These are phyloP conservation scores for Kwoniella botswanensis DNA, from an alignment of 768 basidiomycete species.

Conservation along the genomic window DNA sequence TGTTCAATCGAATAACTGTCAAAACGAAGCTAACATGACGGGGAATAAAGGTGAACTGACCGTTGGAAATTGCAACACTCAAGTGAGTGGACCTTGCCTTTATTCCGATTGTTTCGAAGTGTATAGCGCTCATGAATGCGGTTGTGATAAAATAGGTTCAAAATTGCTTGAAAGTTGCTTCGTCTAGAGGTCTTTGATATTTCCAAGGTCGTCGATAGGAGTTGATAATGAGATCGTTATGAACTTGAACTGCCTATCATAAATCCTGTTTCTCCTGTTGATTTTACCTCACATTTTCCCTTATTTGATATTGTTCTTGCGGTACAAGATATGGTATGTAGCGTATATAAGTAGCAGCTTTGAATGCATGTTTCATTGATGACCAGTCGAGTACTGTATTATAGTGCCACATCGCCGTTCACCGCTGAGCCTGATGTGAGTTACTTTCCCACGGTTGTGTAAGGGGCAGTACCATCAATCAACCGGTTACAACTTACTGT, in stretches of 20 bases:
- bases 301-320: too few species aligned
- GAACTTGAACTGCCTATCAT: too few species aligned
- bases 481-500: neutral
- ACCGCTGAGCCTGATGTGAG: too few species aligned
- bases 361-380: neutral
- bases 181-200: neutral
- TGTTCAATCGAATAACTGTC: constrained; percentile 37
- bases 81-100: constrained; percentile 18
- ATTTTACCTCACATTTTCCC: too few species aligned
- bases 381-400: neutral
- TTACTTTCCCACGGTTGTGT: neutral
- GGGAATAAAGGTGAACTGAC: constrained; percentile 32
- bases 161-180: constrained; percentile 18
- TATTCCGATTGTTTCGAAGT: neutral
- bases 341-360: neutral
- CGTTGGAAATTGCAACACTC: constrained; percentile 31
- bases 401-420: neutral
- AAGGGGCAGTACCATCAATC: neutral
- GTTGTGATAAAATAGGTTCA: constrained; percentile 14
- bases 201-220: too few species aligned
- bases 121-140: too few species aligned
- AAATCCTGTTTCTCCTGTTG: too few species aligned
- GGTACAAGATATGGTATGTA: too few species aligned
- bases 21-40: constrained; percentile 27
- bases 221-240: too few species aligned